A percentile compares a stretch with the other conserved stretches of the same genome.
These are phyloP conservation scores for Yarrowia bubula DNA, from an alignment of 805 yeast species.

Conservation along the genomic window DNA sequence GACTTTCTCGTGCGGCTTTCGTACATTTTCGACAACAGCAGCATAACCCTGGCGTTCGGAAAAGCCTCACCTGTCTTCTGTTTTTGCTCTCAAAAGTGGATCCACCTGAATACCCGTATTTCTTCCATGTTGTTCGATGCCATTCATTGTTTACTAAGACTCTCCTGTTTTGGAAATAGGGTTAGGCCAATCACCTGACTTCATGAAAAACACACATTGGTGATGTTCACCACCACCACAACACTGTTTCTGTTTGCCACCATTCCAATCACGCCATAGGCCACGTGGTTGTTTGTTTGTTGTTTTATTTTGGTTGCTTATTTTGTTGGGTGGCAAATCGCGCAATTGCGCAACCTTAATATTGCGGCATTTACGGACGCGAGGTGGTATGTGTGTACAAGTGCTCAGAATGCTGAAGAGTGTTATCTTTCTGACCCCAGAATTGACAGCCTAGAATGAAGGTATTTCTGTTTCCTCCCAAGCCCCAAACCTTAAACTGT, in stretches of 20 bases:
- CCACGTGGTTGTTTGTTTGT: neutral
- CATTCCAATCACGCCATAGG: too few species aligned
- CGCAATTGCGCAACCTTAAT: neutral
- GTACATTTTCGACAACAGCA: too few species aligned
- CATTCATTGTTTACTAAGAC: neutral
- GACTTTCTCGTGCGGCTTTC: too few species aligned
- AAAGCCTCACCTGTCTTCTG: too few species aligned
- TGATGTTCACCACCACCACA: too few species aligned
- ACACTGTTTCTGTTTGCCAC: too few species aligned
- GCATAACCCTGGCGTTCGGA: too few species aligned
- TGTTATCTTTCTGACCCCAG: neutral
- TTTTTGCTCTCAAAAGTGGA: neutral
- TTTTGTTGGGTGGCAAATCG: neutral
- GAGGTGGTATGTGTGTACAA: too few species aligned
- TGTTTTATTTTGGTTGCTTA: neutral
- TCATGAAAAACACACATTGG: too few species aligned
- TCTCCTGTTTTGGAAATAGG: neutral
- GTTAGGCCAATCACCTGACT: neutral
- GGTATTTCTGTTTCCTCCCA: conserved; percentile 15
- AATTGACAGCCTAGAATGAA: neutral
- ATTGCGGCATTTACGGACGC: neutral
- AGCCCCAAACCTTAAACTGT: neutral
- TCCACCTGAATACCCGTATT: neutral
- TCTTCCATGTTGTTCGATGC: neutral
- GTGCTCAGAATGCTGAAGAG: neutral